Evolutionary conservation across 164 flowering plant genomes (phyloP).

Genomic region (Platanus orientalis): DNA sequence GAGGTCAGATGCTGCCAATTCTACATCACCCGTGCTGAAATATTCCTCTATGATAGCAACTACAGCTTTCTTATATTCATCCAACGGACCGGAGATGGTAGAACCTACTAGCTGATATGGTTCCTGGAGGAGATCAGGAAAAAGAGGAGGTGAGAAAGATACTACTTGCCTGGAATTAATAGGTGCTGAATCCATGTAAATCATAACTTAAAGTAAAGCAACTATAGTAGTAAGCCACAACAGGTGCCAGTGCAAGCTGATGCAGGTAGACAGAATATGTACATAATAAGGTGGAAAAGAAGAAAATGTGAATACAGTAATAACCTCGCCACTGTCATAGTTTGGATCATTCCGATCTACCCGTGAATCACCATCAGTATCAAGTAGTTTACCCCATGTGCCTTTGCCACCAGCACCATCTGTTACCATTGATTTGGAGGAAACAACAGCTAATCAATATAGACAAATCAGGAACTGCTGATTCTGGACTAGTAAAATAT

Average conservation of each 20-base stretch:
- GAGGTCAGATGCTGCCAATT: slow-evolving; percentile 79
- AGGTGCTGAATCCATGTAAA: too few relatives aligned
- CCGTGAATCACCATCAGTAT: slow-evolving; percentile 71
- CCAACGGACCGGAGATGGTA: slow-evolving; percentile 70
- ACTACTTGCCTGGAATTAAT: too few relatives aligned
- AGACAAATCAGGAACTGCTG: not conserved
- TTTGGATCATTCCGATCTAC: slow-evolving; percentile 97
- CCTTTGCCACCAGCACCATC: slow-evolving; percentile 99
- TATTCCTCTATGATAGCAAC: slow-evolving; percentile 86
- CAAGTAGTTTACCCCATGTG: slow-evolving; percentile 97
- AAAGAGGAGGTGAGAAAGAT: not conserved
- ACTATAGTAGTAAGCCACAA: not conserved
- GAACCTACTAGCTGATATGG: slow-evolving; percentile 92
- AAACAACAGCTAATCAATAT: not conserved
- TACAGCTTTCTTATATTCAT: slow-evolving; percentile 91
- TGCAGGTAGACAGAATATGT: not conserved
- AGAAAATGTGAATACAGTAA: not conserved
- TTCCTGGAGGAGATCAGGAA: slow-evolving; percentile 49
- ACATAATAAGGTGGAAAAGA: not conserved
- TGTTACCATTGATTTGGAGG: slow-evolving; percentile 22
- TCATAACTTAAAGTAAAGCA: too few relatives aligned
- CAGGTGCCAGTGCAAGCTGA: not conserved
- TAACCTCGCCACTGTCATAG: slow-evolving; percentile 98
- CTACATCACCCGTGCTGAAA: slow-evolving; percentile 82
- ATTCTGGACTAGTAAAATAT: not conserved